phyloP scores from a whole-genome alignment of 805 yeast genomes.

The Saturnispora kantuleensis region DNA sequence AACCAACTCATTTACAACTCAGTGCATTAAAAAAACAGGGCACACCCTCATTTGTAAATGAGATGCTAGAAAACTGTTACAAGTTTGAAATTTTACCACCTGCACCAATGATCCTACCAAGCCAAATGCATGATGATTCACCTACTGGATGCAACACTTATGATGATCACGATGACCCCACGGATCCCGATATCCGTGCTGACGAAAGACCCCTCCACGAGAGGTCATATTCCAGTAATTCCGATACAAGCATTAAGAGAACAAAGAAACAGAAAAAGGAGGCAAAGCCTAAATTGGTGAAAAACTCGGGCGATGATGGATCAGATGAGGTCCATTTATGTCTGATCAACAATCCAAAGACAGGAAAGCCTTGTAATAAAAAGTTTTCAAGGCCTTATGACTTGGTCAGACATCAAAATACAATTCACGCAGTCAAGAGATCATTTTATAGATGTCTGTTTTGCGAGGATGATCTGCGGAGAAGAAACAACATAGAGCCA shows the following conservation, averaged over 20 bases:
- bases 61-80: background rate
- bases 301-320: background rate
- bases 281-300: background rate
- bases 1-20: background rate
- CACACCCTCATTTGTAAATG: constrained; percentile 23
- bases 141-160: background rate
- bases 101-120: constrained; percentile 6
- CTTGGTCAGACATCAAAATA: constrained; percentile 89
- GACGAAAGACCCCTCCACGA: background rate
- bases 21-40: constrained; percentile 10
- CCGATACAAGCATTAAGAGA: background rate
- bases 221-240: constrained; percentile 5
- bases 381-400: constrained; percentile 92
- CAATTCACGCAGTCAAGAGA: constrained; percentile 85
- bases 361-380: constrained; percentile 59
- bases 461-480: constrained; percentile 63
- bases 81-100: constrained; percentile 14
- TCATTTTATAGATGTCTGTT: constrained; percentile 78
- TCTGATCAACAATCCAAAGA: constrained; percentile 46
- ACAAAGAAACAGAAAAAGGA: constrained; percentile 7
- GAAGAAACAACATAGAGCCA: constrained; percentile 31
- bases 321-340: constrained; percentile 40
- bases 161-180: background rate
- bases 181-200: too few species aligned
- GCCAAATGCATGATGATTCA: background rate